phyloP scores from a whole-genome alignment of 768 basidiomycete genomes.

The Tulasnella calospora region DNA sequence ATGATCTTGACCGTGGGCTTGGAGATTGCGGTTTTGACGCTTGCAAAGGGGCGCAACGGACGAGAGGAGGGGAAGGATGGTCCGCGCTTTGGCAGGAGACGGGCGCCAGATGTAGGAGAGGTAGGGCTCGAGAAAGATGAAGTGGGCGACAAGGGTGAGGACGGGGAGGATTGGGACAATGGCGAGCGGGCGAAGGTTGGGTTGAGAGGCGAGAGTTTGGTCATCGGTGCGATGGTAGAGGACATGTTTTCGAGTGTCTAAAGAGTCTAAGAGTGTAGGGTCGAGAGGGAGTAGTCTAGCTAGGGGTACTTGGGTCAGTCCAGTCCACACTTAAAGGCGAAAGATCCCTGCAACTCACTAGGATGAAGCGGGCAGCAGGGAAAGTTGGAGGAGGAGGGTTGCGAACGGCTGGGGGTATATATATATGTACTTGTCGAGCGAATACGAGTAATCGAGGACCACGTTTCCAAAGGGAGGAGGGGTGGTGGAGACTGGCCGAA shows the following conservation, averaged over 20 bases:
- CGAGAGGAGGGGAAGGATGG: conserved; percentile 65
- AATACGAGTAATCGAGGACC: background rate
- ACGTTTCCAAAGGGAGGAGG: background rate
- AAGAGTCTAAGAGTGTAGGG: background rate
- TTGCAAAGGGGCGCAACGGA: conserved; percentile 71
- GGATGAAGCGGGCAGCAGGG: background rate
- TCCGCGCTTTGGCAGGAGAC: conserved; percentile 38
- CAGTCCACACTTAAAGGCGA: background rate
- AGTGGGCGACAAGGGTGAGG: background rate
- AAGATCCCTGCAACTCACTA: background rate
- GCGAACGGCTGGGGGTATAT: background rate
- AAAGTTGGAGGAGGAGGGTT: background rate
- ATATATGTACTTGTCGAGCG: background rate
- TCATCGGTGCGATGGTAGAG: conserved; percentile 2
- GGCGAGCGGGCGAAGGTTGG: conserved; percentile 46
- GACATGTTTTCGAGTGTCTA: background rate
- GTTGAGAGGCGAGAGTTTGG: conserved; percentile 28
- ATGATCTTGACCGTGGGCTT: conserved; percentile 55
- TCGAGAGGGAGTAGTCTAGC: background rate
- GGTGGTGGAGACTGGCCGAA: background rate
- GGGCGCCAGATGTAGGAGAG: conserved; percentile 29
- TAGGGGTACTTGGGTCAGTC: background rate
- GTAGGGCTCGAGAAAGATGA: conserved; percentile 34
- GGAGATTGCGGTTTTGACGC: conserved; percentile 45
- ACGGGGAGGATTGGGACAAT: conserved; percentile 37